A percentile compares a stretch with the other conserved stretches of the same genome.
phyloP scores from a whole-genome alignment of 352 stramenopile genomes.

The Pythium aphanidermatum region DNA sequence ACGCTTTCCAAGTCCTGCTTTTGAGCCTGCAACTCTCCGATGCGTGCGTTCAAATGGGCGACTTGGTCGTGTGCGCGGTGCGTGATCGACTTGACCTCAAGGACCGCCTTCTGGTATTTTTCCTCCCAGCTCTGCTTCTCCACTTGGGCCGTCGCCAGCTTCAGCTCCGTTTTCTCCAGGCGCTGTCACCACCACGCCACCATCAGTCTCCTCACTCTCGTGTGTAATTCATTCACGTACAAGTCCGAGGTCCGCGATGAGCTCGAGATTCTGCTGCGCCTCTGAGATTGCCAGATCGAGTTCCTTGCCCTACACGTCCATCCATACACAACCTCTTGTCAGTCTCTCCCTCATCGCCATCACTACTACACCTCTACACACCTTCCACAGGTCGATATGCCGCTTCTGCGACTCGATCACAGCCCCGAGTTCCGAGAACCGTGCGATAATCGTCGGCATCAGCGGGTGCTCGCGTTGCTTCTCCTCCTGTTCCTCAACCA shows the following conservation, averaged over 20 bases:
- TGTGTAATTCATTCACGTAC: conserved; percentile 16
- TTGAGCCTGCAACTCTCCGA: conserved; percentile 38
- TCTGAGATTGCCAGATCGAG: conserved; percentile 73
- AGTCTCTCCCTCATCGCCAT: not conserved
- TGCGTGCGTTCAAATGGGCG: conserved; percentile 38
- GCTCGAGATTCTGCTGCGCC: conserved; percentile 53
- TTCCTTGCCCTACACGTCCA: conserved; percentile 33
- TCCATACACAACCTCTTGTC: not conserved
- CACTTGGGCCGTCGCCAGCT: conserved; percentile 42
- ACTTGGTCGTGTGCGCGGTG: conserved; percentile 49
- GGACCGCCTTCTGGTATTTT: conserved; percentile 52
- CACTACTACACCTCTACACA: not conserved
- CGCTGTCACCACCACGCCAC: conserved; percentile 14
- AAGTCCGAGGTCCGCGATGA: conserved; percentile 46
- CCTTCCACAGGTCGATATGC: conserved; percentile 82
- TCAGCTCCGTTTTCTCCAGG: conserved; percentile 55
- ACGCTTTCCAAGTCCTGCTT: conserved; percentile 44
- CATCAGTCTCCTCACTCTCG: not conserved
- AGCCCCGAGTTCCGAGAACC: conserved; percentile 65
- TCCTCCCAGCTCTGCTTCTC: conserved; percentile 78
- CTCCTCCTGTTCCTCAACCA: conserved; percentile 70
- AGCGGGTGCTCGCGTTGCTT: conserved; percentile 61
- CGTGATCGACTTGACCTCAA: conserved; percentile 46
- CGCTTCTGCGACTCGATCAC: conserved; percentile 85
- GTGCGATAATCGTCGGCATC: conserved; percentile 75